These are phyloP conservation scores for Hypoxylon rubiginosum DNA, from an alignment of 2,329 filamentous ascomycete species.

Conservation along the genomic window DNA sequence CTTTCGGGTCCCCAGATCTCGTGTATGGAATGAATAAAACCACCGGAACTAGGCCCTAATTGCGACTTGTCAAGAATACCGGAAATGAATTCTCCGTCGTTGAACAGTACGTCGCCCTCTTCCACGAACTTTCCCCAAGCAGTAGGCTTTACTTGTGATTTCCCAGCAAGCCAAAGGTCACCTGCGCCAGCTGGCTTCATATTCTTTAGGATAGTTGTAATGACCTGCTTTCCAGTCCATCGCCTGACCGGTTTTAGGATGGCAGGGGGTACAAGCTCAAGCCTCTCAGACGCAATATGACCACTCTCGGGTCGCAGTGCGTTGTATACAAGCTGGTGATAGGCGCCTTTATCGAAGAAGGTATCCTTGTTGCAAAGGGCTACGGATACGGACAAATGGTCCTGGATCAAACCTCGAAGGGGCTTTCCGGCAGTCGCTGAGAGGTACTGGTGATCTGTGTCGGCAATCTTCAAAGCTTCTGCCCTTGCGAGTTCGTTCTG, in stretches of 20 bases:
- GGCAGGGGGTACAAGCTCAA: conserved; percentile 84
- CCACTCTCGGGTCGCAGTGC: conserved; percentile 91
- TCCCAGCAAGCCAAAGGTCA: conserved; percentile 83
- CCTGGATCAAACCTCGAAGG: conserved; percentile 94
- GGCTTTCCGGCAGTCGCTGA: conserved; percentile 95
- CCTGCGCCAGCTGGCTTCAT: conserved; percentile 83
- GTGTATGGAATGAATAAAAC: conserved; percentile 91
- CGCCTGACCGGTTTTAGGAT: conserved; percentile 83
- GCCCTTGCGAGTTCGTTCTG: conserved; percentile 95
- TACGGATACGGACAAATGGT: conserved; percentile 96
- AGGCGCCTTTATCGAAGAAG: conserved; percentile 88
- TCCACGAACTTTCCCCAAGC: conserved; percentile 83
- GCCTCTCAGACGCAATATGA: conserved; percentile 85
- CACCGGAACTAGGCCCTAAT: conserved; percentile 87
- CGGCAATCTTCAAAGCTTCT: conserved; percentile 92
- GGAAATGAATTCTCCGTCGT: conserved; percentile 86
- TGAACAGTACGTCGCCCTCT: conserved; percentile 85
- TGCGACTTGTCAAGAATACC: conserved; percentile 97
- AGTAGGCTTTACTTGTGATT: conserved; percentile 81
- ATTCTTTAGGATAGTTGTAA: conserved; percentile 93
- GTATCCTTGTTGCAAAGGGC: conserved; percentile 91
- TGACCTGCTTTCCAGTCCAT: conserved; percentile 97
- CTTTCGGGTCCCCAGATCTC: conserved; percentile 91
- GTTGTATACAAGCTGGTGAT: conserved; percentile 93
- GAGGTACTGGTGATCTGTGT: conserved; percentile 97